These are phyloP conservation scores for Geotrichum ghanense DNA, from an alignment of 805 yeast species.

Conservation along the genomic window DNA sequence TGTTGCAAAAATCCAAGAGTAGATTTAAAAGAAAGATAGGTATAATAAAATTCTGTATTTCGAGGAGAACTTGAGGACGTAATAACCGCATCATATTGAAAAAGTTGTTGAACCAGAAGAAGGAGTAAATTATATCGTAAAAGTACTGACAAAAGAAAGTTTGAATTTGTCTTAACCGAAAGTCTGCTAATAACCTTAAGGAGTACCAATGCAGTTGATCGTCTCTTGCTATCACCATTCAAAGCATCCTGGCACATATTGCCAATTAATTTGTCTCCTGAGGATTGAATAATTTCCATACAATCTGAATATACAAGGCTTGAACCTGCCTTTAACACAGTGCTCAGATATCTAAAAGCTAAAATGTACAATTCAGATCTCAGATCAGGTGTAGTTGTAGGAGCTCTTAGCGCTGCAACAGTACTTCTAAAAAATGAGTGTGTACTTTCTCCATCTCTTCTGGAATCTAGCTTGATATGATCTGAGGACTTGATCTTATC, in stretches of 20 bases:
- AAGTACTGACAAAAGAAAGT: slow-evolving; percentile 48
- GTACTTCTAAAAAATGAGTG: slow-evolving; percentile 65
- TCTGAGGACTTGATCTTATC: background rate
- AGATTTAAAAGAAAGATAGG: slow-evolving; percentile 60
- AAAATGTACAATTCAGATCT: slow-evolving; percentile 74
- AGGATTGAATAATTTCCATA: slow-evolving; percentile 39
- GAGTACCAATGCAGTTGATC: slow-evolving; percentile 66
- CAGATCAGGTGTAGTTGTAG: slow-evolving; percentile 53
- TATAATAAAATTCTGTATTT: slow-evolving; percentile 35
- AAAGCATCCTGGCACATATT: slow-evolving; percentile 68
- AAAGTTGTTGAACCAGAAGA: slow-evolving; percentile 53
- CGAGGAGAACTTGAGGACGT: slow-evolving; percentile 11
- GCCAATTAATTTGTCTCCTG: slow-evolving; percentile 53
- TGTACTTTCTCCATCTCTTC: slow-evolving; percentile 35
- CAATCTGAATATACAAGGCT: slow-evolving; percentile 31
- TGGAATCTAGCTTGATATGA: slow-evolving; percentile 2
- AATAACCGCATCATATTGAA: slow-evolving; percentile 57
- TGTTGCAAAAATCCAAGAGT: slow-evolving; percentile 58
- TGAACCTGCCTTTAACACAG: slow-evolving; percentile 15
- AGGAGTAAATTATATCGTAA: slow-evolving; percentile 55
- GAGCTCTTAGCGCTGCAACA: slow-evolving; percentile 58
- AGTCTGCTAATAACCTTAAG: slow-evolving; percentile 55
- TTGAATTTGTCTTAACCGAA: slow-evolving; percentile 38
- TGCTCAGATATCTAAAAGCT: slow-evolving; percentile 51
- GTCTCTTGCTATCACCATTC: slow-evolving; percentile 62